Conservation (phyloP, 1,284 basidiomycete genomes). For the Leccinum fallax region DNA sequence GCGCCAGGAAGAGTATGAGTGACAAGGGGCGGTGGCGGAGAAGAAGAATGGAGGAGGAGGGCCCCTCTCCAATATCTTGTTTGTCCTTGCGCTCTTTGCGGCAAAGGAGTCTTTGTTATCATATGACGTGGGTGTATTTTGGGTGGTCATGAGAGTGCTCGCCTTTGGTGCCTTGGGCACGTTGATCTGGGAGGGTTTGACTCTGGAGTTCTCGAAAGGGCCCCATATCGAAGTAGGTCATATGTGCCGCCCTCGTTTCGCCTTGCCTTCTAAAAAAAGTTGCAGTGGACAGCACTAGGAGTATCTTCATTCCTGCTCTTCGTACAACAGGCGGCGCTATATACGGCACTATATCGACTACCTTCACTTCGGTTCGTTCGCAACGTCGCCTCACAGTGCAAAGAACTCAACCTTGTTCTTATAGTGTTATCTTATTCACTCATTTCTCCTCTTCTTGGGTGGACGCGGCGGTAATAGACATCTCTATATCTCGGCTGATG, state of each 20-base stretch:
- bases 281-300: conserved; percentile 70
- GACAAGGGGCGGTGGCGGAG: conserved; percentile 49
- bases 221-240: conserved; percentile 59
- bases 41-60: conserved; percentile 74
- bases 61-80: conserved; percentile 46
- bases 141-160: conserved; percentile 70
- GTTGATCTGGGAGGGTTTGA: conserved; percentile 57
- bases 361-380: conserved; percentile 59
- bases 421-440: conserved; percentile 65
- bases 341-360: conserved; percentile 65
- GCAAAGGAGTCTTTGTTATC: conserved; percentile 66
- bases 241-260: background rate
- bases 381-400: background rate
- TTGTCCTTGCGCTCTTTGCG: conserved; percentile 62
- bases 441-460: conserved; percentile 70
- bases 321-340: conserved; percentile 61
- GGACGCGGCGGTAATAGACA: conserved; percentile 45
- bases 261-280: conserved; percentile 12
- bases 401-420: conserved; percentile 1
- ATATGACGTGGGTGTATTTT: conserved; percentile 68
- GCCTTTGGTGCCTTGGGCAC: conserved; percentile 64
- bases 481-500: conserved; percentile 46
- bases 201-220: conserved; percentile 53
- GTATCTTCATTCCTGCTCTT: conserved; percentile 68
- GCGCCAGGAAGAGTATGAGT: conserved; percentile 35